Conservation (phyloP, 2,329 filamentous ascomycete species). For the Fusarium sp. region DNA sequence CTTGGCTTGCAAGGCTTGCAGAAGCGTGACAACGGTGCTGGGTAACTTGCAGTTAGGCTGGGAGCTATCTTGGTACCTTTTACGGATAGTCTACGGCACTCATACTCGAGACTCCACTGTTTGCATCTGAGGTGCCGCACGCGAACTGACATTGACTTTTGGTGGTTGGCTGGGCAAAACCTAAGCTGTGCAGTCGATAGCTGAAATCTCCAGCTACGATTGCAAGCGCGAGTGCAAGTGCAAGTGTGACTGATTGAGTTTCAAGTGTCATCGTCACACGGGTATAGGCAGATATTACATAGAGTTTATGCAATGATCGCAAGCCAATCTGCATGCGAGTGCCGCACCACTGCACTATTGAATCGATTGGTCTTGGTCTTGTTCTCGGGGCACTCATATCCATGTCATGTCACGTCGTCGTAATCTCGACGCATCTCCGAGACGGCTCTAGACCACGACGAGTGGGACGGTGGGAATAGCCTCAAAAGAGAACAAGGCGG, state of each 20-base stretch:
- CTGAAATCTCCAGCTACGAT: background rate
- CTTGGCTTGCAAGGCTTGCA: constrained; percentile 20
- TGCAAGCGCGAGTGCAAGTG: background rate
- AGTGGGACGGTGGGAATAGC: constrained; percentile 28
- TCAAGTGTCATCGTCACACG: background rate
- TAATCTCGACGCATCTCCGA: constrained; percentile 16
- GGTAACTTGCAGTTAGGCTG: background rate
- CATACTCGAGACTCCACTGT: background rate
- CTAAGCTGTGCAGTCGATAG: background rate
- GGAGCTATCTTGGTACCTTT: background rate
- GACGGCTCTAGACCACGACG: background rate
- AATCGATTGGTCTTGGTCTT: background rate
- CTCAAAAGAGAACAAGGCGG: constrained; percentile 17
- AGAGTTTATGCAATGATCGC: constrained; percentile 12
- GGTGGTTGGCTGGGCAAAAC: background rate
- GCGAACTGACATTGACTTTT: constrained; percentile 12
- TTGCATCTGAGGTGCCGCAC: background rate
- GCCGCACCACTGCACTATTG: background rate
- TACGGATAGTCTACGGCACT: background rate
- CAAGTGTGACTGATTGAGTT: background rate
- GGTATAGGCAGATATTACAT: constrained; percentile 3
- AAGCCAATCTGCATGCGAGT: background rate
- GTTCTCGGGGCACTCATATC: background rate
- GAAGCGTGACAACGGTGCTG: constrained; percentile 15
- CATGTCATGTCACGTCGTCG: constrained; percentile 15